Evolutionary conservation across 2,329 filamentous ascomycete species (phyloP).

Genomic region (Zasmidium angulare): DNA sequence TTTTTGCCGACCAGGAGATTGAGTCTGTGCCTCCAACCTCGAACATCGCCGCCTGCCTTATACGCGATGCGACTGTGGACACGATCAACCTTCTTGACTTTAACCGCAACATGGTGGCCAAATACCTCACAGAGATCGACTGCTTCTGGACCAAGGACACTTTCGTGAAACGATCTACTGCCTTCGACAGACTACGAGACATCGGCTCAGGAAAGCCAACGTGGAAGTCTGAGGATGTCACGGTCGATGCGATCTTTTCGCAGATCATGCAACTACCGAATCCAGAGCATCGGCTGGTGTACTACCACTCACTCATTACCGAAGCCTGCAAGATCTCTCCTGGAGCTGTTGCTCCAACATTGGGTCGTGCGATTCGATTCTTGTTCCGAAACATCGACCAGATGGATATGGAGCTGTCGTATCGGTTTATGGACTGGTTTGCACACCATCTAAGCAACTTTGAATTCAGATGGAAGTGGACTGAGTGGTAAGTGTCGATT

Average conservation of each 20-base stretch:
- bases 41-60: slow-evolving; percentile 75
- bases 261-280: slow-evolving; percentile 85
- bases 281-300: slow-evolving; percentile 90
- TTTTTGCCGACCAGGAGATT: slow-evolving; percentile 83
- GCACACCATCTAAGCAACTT: slow-evolving; percentile 98
- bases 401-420: slow-evolving; percentile 82
- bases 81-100: slow-evolving; percentile 93
- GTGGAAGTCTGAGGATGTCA: slow-evolving; percentile 97
- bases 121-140: slow-evolving; percentile 89
- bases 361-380: slow-evolving; percentile 89
- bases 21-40: slow-evolving; percentile 76
- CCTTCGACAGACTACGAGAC: slow-evolving; percentile 82
- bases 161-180: slow-evolving; percentile 89
- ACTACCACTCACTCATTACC: slow-evolving; percentile 92
- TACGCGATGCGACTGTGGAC: slow-evolving; percentile 83
- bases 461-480: slow-evolving; percentile 99
- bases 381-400: slow-evolving; percentile 79
- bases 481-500: slow-evolving; percentile 84
- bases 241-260: slow-evolving; percentile 95
- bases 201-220: slow-evolving; percentile 66
- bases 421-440: slow-evolving; percentile 96
- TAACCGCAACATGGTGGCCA: slow-evolving; percentile 83
- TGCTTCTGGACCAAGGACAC: slow-evolving; percentile 88
- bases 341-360: slow-evolving; percentile 89
- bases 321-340: slow-evolving; percentile 95